These are phyloP conservation scores for Ceratocystis lukuohia DNA, from an alignment of 2,329 filamentous ascomycete species.

Conservation along the genomic window DNA sequence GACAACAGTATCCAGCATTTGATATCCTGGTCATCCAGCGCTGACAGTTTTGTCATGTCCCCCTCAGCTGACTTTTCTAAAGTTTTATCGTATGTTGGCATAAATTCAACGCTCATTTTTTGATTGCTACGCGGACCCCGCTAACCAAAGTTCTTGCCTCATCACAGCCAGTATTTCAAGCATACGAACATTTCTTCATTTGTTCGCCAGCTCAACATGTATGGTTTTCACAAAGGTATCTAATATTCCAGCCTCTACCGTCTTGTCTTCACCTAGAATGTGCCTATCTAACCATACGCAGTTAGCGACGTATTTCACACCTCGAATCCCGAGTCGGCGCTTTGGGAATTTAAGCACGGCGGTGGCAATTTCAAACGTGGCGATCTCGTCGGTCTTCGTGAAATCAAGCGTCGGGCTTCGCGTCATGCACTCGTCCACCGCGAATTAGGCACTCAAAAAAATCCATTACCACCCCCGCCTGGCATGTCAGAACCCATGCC, in stretches of 20 bases:
- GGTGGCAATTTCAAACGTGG: conserved; percentile 95
- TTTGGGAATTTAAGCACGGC: conserved; percentile 99
- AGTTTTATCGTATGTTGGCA: conserved; percentile 69
- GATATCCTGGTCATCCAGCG: conserved; percentile 87
- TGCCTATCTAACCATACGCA: conserved; percentile 28
- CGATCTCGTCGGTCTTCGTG: conserved; percentile 75
- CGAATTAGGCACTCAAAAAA: conserved; percentile 65
- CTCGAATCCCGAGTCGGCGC: conserved; percentile 76
- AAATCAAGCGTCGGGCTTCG: conserved; percentile 91
- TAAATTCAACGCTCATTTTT: too few species aligned
- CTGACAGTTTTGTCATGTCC: conserved; percentile 98
- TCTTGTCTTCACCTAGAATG: not conserved
- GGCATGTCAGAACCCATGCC: conserved; percentile 73
- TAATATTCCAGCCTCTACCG: conserved; percentile 5
- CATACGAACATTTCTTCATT: conserved; percentile 99
- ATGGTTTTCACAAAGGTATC: conserved; percentile 94
- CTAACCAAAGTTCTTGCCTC: not conserved
- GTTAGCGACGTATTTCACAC: conserved; percentile 98
- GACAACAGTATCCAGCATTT: conserved; percentile 85
- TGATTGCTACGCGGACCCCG: not conserved
- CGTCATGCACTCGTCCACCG: conserved; percentile 85
- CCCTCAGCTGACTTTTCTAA: conserved; percentile 96
- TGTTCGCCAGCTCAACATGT: conserved; percentile 97
- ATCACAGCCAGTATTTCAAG: conserved; percentile 84
- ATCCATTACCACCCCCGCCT: conserved; percentile 29